phyloP scores from a whole-genome alignment of 1,139 yeast species.

The Sugiyamaella paludigena region DNA sequence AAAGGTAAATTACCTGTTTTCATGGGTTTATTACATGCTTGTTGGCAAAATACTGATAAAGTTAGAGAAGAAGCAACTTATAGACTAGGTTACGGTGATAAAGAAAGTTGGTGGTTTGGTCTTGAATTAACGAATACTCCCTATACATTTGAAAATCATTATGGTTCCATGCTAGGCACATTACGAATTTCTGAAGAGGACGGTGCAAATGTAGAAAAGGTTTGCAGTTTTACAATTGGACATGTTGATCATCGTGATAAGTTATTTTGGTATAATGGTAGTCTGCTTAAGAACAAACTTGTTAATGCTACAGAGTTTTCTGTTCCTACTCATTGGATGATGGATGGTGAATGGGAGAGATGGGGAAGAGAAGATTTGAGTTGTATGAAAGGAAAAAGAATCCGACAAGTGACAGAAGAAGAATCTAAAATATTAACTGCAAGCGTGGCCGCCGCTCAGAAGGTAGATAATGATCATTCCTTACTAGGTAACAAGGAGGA shows the following conservation, averaged over 20 bases:
- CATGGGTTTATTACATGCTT: slow-evolving; percentile 10
- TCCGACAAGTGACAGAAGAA: background rate
- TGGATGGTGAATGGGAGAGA: slow-evolving; percentile 4
- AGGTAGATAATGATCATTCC: slow-evolving; percentile 1
- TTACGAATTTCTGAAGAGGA: background rate
- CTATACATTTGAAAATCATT: slow-evolving; percentile 7
- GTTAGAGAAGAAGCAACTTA: slow-evolving; percentile 13
- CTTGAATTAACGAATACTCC: slow-evolving; percentile 9
- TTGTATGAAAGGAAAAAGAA: slow-evolving; percentile 1
- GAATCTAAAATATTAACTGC: background rate
- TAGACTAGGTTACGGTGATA: slow-evolving; percentile 10
- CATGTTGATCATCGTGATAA: slow-evolving; percentile 5
- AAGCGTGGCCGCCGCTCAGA: background rate
- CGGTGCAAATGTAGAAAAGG: background rate
- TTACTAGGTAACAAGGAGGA: background rate
- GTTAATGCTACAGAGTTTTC: background rate
- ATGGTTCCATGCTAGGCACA: slow-evolving; percentile 3
- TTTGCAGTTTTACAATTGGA: slow-evolving; percentile 4
- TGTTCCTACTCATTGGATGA: slow-evolving; percentile 9
- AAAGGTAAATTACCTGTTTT: slow-evolving; percentile 3
- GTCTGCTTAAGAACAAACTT: slow-evolving; percentile 3
- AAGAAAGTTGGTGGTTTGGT: slow-evolving; percentile 15
- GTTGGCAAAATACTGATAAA: slow-evolving; percentile 9
- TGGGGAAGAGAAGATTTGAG: background rate
- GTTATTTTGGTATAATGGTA: slow-evolving; percentile 12